These are phyloP conservation scores for Thelephora aurantiotincta DNA, from an alignment of 768 basidiomycete genomes.

Conservation along the genomic window DNA sequence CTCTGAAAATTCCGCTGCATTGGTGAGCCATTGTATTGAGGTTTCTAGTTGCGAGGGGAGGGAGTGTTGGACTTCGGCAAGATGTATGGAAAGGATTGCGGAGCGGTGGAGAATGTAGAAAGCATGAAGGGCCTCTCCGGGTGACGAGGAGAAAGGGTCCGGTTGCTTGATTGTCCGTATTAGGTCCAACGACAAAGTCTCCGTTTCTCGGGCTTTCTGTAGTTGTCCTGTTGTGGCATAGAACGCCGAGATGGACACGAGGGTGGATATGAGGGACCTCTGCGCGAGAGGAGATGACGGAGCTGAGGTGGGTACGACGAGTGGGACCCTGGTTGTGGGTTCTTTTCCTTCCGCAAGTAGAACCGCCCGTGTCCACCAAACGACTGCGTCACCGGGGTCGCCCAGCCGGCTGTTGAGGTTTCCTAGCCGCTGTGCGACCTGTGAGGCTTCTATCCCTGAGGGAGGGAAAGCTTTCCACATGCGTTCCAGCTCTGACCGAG, in stretches of 20 bases:
- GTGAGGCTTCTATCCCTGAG: conserved; percentile 31
- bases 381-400: conserved; percentile 34
- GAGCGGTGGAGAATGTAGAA: conserved; percentile 60
- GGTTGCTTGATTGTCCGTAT: conserved; percentile 41
- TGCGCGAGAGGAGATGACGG: conserved; percentile 52
- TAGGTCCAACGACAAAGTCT: conserved; percentile 40
- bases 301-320: conserved; percentile 20
- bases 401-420: conserved; percentile 47
- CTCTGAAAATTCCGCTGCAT: conserved; percentile 57
- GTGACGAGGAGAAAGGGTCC: conserved; percentile 27
- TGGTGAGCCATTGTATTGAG: conserved; percentile 41
- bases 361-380: conserved; percentile 57
- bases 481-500: conserved; percentile 42
- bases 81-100: conserved; percentile 58
- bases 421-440: conserved; percentile 51
- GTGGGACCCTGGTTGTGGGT: conserved; percentile 5
- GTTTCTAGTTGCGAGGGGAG: conserved; percentile 23
- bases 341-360: conserved; percentile 25
- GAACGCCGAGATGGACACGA: conserved; percentile 61
- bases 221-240: conserved; percentile 49
- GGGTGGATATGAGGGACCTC: conserved; percentile 40
- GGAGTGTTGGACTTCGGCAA: conserved; percentile 57
- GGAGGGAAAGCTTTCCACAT: conserved; percentile 35
- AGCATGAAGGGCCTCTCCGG: conserved; percentile 47
- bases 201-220: conserved; percentile 35